phyloP scores from a whole-genome alignment of 768 basidiomycete species.

The Termitomyces sp. region DNA sequence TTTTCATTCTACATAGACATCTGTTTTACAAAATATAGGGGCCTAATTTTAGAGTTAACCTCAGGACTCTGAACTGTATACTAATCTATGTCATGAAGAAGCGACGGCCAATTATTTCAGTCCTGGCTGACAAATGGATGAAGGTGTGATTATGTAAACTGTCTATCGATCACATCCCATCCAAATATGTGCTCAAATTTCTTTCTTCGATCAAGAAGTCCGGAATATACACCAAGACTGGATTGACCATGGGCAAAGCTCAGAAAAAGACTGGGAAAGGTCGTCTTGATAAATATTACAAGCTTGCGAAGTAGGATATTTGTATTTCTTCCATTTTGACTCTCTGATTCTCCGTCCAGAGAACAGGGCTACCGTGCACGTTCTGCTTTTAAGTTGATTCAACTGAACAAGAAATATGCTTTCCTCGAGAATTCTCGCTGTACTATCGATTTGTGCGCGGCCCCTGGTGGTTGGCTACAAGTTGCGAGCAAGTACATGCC shows the following conservation, averaged over 20 bases:
- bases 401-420: slow-evolving; percentile 96
- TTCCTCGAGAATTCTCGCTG: slow-evolving; percentile 88
- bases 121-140: too few species aligned
- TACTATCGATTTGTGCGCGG: slow-evolving; percentile 96
- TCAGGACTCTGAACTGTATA: too few species aligned
- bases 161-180: slow-evolving; percentile 2
- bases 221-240: too few species aligned
- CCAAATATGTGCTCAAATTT: slow-evolving; percentile 1
- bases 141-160: not conserved
- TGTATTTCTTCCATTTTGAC: not conserved
- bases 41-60: too few species aligned
- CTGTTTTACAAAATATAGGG: too few species aligned
- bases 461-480: slow-evolving; percentile 98
- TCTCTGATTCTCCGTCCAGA: slow-evolving; percentile 36
- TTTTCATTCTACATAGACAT: too few species aligned
- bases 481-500: slow-evolving; percentile 99
- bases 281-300: slow-evolving; percentile 96
- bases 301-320: slow-evolving; percentile 75
- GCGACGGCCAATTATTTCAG: too few species aligned
- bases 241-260: slow-evolving; percentile 55
- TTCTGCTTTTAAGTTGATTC: slow-evolving; percentile 98
- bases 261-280: slow-evolving; percentile 97
- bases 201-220: not conserved
- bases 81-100: too few species aligned
- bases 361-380: slow-evolving; percentile 99